A percentile compares a stretch with the other conserved stretches of the same genome.
phyloP scores from a whole-genome alignment of 805 yeast species.

The Wickerhamiella galacta region DNA sequence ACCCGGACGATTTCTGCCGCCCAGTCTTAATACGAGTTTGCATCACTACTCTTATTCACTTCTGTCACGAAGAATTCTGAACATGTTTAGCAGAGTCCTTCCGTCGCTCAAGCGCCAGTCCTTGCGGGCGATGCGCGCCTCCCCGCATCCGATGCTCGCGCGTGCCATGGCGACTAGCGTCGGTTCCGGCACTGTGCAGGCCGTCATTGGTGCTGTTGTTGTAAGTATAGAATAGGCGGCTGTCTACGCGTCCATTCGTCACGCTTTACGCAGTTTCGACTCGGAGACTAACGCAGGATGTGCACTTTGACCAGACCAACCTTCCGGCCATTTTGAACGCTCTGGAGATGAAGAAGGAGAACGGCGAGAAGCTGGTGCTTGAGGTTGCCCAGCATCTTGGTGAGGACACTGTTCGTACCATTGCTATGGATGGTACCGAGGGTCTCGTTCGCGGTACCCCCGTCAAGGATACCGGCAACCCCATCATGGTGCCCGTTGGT shows the following conservation, averaged over 20 bases:
- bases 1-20: conserved; percentile 1
- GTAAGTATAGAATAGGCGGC: too few species aligned
- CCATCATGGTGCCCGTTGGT: conserved; percentile 98
- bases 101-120: conserved; percentile 19
- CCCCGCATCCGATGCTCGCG: conserved; percentile 11
- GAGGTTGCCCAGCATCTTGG: conserved; percentile 99
- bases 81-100: conserved; percentile 18
- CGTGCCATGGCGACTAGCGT: conserved; percentile 15
- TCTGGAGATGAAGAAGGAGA: conserved; percentile 64
- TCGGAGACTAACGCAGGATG: too few species aligned
- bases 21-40: not conserved
- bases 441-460: conserved; percentile 96
- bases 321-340: conserved; percentile 97
- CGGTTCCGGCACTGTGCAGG: conserved; percentile 14
- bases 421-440: conserved; percentile 99
- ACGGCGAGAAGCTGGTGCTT: conserved; percentile 66
- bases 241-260: not conserved
- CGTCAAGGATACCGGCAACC: conserved; percentile 92
- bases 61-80: not conserved
- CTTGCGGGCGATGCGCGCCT: conserved; percentile 12
- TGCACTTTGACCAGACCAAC: conserved; percentile 94
- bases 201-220: conserved; percentile 20
- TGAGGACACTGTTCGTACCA: conserved; percentile 99
- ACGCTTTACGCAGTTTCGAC: not conserved
- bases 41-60: not conserved